These are phyloP conservation scores for Exophiala viscosa DNA, from an alignment of 2,329 filamentous ascomycete species.

Conservation along the genomic window DNA sequence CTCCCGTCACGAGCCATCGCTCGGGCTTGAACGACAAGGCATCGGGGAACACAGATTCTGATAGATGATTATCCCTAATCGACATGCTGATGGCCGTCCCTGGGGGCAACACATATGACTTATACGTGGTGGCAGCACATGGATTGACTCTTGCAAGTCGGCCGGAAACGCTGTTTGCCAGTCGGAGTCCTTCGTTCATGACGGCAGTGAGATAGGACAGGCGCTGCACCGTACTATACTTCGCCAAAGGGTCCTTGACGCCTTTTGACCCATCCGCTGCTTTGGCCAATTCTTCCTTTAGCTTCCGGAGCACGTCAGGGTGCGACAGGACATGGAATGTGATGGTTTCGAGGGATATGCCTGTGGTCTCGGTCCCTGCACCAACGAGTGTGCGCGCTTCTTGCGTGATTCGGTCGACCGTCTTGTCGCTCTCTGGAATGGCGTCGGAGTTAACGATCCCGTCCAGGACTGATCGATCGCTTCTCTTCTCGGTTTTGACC, in stretches of 20 bases:
- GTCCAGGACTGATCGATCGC: slow-evolving; percentile 27
- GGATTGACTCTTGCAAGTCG: slow-evolving; percentile 21
- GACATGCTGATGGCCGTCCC: slow-evolving; percentile 28
- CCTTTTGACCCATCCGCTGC: slow-evolving; percentile 28
- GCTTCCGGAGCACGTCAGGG: slow-evolving; percentile 21
- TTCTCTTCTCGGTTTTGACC: slow-evolving; percentile 21
- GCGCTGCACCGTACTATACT: slow-evolving; percentile 17
- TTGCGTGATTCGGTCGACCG: slow-evolving; percentile 30
- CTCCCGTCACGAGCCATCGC: slow-evolving; percentile 27
- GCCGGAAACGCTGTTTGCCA: slow-evolving; percentile 43
- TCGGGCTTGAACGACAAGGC: slow-evolving; percentile 35
- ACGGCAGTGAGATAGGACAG: slow-evolving; percentile 49
- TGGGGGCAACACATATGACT: slow-evolving; percentile 20
- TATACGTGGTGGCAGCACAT: slow-evolving; percentile 13
- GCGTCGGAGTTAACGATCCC: slow-evolving; percentile 27
- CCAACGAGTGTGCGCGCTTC: slow-evolving; percentile 25
- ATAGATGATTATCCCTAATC: slow-evolving; percentile 23
- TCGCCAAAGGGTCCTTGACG: slow-evolving; percentile 7
- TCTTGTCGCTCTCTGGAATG: slow-evolving; percentile 34
- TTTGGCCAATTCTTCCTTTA: slow-evolving; percentile 32
- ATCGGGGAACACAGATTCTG: slow-evolving; percentile 37
- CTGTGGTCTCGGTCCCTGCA: slow-evolving; percentile 27
- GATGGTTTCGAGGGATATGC: slow-evolving; percentile 19
- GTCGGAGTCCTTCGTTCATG: slow-evolving; percentile 49
- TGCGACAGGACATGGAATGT: slow-evolving; percentile 23